Evolutionary conservation across 192 early-diverging fungal genomes (phyloP), one percentile per base, ranked within the genome.

Genomic region (Coemansia sp.): DNA sequence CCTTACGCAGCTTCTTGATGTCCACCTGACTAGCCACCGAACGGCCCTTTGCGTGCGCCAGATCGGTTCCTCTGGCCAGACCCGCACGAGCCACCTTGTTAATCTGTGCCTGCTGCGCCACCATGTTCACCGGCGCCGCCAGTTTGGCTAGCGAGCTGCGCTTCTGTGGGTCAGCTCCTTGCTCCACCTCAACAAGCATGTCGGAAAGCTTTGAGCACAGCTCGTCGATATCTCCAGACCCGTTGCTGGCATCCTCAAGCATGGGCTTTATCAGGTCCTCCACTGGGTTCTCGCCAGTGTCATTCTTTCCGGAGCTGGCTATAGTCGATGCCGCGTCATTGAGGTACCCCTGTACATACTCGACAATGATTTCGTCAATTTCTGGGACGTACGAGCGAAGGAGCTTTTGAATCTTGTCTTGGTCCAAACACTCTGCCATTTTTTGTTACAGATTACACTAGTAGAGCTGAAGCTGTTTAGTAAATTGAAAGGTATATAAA

Each of bases 1-100:
- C 93, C 58, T 93, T 92, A 50, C 87, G 80, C 53, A 97, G 78
- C 72, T 94, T 97, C 46, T 83, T 77, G 32, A 83, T 62, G 44
- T 87, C 86, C 6, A 89, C 89, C 70, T 88, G 85, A 26, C 84
- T 85, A 11, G 81, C 78, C 45, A 88, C 71, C 26, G 68, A 72
- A 26, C 85, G 82, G 27, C 87, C 87, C 46, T 76, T 81, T 5
- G 84, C 70, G 27, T 84, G 74, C 24, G 88, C 80, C 25, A 89
- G 71, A 65, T 87, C 86, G 0, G 85, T 80, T n/a, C 60, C 46
- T 11, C 60, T 52, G 5, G 57, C 55, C 66, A 53, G 60, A 53
- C 42, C 79, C 47, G 47, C 38, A 75, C 75, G 20, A 67, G 85
- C 39, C 60, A 83, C 83, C 53, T 84, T 67, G 43, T 74, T 50